phyloP scores from a whole-genome alignment of 2,329 filamentous ascomycete species.

The Aspergillus calidoustus region DNA sequence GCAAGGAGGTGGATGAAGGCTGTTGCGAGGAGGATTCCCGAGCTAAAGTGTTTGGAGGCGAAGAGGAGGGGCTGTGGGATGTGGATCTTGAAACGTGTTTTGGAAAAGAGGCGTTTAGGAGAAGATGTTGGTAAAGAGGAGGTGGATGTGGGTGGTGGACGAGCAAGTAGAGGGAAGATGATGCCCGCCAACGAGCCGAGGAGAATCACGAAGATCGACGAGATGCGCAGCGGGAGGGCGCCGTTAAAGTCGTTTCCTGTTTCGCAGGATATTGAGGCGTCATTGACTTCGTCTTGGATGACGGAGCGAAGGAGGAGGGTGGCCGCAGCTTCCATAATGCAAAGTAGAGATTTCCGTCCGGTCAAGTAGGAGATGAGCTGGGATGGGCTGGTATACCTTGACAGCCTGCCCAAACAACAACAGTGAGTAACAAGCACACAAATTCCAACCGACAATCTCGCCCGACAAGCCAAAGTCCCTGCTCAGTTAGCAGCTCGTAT shows the following conservation, averaged over 20 bases:
- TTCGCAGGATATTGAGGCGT: not conserved
- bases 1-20: conserved; percentile 55
- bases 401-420: too few species aligned
- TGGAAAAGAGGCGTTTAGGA: not conserved
- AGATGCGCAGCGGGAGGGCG: not conserved
- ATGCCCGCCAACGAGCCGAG: not conserved
- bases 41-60: conserved; percentile 54
- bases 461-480: not conserved
- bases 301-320: not conserved
- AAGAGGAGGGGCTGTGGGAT: conserved; percentile 39
- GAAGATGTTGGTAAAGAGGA: too few species aligned
- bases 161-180: not conserved
- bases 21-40: conserved; percentile 54
- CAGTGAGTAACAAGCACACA: not conserved
- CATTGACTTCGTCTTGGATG: not conserved
- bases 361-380: too few species aligned
- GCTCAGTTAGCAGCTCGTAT: not conserved
- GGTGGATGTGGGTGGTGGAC: not conserved
- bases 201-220: not conserved
- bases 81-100: not conserved
- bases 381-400: too few species aligned
- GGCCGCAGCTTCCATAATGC: not conserved
- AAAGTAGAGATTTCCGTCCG: too few species aligned
- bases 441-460: not conserved
- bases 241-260: not conserved